Evolutionary conservation across 176 grass and related monocot genomes (phyloP), one percentile per base, ranked within the genome.

Genomic region (Oryza brachyantha): DNA sequence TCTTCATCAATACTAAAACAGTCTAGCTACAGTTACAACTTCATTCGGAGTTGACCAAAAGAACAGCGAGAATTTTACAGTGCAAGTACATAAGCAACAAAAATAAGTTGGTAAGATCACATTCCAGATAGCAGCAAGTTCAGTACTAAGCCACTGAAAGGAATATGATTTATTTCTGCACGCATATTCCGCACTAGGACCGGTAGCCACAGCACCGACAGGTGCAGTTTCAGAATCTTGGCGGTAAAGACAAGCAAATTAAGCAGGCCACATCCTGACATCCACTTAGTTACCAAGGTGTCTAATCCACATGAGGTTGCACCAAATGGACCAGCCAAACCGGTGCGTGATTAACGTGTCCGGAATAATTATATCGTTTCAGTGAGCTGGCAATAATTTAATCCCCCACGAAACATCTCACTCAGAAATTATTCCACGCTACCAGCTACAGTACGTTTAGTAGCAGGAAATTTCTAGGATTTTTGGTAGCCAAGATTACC

Each of bases 181-280:
- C 72, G 86, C 36, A 87, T 79, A 74, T 88, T 88, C 80, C 80
- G 39, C 31, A 9, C 17, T 22, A 64, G 67, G 68, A 46, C 61
- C 50, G 24, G 5, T 29, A 50, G 3, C 13, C 72, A 42, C 37
- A 52, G 66, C 65, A 61, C 40, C 25, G 79, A 43, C 58, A 77
- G 58, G 9, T 32, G 37, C 71, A 28, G 71, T 16, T 21, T 57
- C 60, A 34, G 73, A 65, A 36, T 52, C 50, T 68, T 79, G 39
- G 29, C 86, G 38, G 74, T 48, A 13, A 83, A 64, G 86, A 39
- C 74, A 88, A 79, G 74, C 86, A 83, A 88, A 41, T 59, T 17
- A 81, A 40, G 27, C 26, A 5, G 43, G 7, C 41, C 55, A 38
- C 64, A 37, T 32, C 31, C 31, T 32, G 31, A 32, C 31, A 32